Evolutionary conservation across 768 basidiomycete species (phyloP), one percentile per base, ranked within the genome.

Genomic region (Candolleomyces efflorescens): DNA sequence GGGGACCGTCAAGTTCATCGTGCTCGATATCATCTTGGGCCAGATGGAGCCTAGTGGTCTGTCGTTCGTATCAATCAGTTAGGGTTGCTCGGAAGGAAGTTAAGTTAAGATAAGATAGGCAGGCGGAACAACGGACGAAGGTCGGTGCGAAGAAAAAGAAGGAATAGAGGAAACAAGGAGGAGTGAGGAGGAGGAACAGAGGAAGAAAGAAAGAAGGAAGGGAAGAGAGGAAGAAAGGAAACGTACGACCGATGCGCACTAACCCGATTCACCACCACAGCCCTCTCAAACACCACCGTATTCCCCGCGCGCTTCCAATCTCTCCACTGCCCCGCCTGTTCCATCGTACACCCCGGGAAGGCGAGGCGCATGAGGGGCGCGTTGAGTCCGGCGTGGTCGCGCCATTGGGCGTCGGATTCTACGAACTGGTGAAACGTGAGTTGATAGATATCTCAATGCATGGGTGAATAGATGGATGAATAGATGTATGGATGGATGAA

Each of bases 281-380:
- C 77, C 11, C 80, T 78, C 26, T 84, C 81, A 63, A 90, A 87
- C 53, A 84, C 75, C 71, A 83, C 81, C 15, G 83, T 85, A 23
- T 68, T 68, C 32, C 70, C 65, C 32, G 75, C 59, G 27, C 59
- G 64, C 18, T 76, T 71, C 22, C 87, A 74, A 68, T 90, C 89
- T 6, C 73, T 56, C 86, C 89, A 91, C 63, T 87, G 85, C 26
- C 74, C 72, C 10, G 77, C 71, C 27, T 78, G 72, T 62, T 89
- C 86, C 23, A 90, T 79, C 0, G 83, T 69, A 7, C 81, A 64
- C 18, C 69, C 72, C 1, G 87, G 87, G 67, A 89, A 90, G 0
- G 81, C 82, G 7, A 83, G 79, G 23, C 85, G 82, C 59, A 90
- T 75, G 59, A 90, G 74, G 51, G 83, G 84, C 20, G 80, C 77